Conservation (phyloP, 495 filamentous ascomycete genomes). For the Trichoderma orchidacearum region DNA sequence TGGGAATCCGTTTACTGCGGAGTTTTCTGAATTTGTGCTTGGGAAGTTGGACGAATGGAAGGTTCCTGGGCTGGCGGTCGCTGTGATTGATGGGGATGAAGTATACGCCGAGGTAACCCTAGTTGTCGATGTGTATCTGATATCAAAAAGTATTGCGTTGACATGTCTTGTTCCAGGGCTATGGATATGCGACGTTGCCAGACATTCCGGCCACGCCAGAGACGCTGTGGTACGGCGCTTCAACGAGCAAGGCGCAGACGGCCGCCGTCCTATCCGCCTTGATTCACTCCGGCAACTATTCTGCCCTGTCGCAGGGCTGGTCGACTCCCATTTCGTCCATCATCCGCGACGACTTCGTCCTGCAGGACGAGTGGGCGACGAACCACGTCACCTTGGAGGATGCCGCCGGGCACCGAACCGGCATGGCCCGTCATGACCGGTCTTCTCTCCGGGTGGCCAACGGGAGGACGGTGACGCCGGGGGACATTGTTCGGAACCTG, state of each 20-base stretch:
- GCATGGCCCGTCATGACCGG: conserved; percentile 30
- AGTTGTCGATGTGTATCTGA: background rate
- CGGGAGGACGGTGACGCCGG: conserved; percentile 1
- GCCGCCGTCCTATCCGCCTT: conserved; percentile 32
- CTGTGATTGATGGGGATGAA: conserved; percentile 29
- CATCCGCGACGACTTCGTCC: conserved; percentile 40
- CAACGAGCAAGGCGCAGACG: conserved; percentile 46
- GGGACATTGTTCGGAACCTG: conserved; percentile 22
- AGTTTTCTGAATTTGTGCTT: conserved; percentile 24
- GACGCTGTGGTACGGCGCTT: conserved; percentile 21
- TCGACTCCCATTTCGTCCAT: conserved; percentile 32
- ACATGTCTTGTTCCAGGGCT: conserved; percentile 30
- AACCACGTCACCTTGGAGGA: conserved; percentile 37
- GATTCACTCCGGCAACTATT: conserved; percentile 23
- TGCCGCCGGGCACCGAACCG: conserved; percentile 35
- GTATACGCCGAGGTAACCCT: conserved; percentile 29
- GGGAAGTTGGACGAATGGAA: conserved; percentile 30
- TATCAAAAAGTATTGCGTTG: too few species aligned
- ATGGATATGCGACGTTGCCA: conserved; percentile 29
- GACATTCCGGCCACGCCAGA: conserved; percentile 29
- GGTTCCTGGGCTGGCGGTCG: conserved; percentile 35
- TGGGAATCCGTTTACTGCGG: conserved; percentile 12
- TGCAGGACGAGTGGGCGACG: conserved; percentile 29
- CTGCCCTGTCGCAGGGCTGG: conserved; percentile 21
- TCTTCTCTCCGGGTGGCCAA: conserved; percentile 3